Base-by-base conservation (phyloP, 768 basidiomycete genomes). In the Cantharellus anzutake region DNA sequence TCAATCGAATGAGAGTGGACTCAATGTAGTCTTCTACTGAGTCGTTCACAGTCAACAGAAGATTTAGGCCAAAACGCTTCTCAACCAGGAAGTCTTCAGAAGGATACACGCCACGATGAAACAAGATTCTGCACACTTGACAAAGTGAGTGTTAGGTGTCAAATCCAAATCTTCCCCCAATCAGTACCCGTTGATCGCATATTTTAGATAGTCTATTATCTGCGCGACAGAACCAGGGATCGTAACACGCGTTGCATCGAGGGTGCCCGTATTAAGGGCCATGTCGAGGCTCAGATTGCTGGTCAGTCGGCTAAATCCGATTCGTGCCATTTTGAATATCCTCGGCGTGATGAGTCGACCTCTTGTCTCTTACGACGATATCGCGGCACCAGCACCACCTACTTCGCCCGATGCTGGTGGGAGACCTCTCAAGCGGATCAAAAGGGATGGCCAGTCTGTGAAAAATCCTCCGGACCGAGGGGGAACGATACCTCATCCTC, bases 11-110 rank as follows among this genome's bases (percentile, higher is more conserved):
- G 40, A 57, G 56, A 14, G 41, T 42, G 14, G 14, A 38, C 14
- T 57, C 41, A 2, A 57, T 57, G 38, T 57, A 57, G 14, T 42
- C 38, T 14, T 57, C 56, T 5, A 41, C 40, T 16, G 35, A 39
- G 7, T 37, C 11, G 41, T 38, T 38, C 14, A 57, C 14, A 5
- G 40, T 57, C 7, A 57, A 41, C 35, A 41, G 41, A 14, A 57
- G 41, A 35, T 57, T 41, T 5, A 57, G 56, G 5, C 56, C 56
- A 57, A 57, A 57, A 37, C 56, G 56, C 56, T 57, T 57, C 35
- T 57, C 56, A 41, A 57, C 38, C 14, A 41, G 42, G 41, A 57
- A 57, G 11, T 57, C 56, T 38, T 57, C 56, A 39, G 34, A 5
- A 14, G 56, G 56, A 57, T 57, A 57, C 11, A 57, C 56, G 5